Percentiles rank a stretch among this genome's conserved stretches.
phyloP scores from a whole-genome alignment of 495 filamentous ascomycete species.

The Oidiodendron maius region DNA sequence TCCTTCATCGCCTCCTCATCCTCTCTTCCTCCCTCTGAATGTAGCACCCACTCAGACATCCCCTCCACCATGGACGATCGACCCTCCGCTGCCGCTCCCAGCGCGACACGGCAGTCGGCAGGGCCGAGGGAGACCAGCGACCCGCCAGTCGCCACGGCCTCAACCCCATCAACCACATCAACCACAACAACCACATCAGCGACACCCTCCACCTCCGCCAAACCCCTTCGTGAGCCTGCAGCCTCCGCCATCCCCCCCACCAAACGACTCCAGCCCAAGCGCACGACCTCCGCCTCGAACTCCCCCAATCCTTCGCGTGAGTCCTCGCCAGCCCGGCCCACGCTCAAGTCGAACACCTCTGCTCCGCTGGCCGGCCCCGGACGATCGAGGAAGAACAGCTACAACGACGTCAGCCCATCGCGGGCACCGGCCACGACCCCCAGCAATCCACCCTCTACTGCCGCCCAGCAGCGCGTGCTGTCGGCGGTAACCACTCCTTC shows the following conservation, averaged over 20 bases:
- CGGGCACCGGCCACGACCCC: slow-evolving; percentile 44
- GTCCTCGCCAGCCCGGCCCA: slow-evolving; percentile 39
- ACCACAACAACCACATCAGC: slow-evolving; percentile 4
- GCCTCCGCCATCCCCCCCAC: slow-evolving; percentile 17
- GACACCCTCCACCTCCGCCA: slow-evolving; percentile 11
- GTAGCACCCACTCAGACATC: too few species aligned
- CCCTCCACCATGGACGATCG: background rate
- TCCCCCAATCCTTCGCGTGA: slow-evolving; percentile 45
- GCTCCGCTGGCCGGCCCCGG: slow-evolving; percentile 29
- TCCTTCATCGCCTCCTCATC: too few species aligned
- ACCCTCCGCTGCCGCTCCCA: slow-evolving; percentile 2
- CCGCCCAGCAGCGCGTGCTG: slow-evolving; percentile 57
- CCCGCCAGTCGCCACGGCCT: background rate
- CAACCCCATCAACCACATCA: too few species aligned
- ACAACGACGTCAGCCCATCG: slow-evolving; percentile 62
- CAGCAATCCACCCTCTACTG: slow-evolving; percentile 46
- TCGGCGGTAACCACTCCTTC: slow-evolving; percentile 57
- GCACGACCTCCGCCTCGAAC: slow-evolving; percentile 34
- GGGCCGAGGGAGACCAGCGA: slow-evolving; percentile 4
- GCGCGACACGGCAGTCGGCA: slow-evolving; percentile 2
- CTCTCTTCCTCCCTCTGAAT: too few species aligned
- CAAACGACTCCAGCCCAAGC: slow-evolving; percentile 15
- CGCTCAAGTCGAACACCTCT: slow-evolving; percentile 20
- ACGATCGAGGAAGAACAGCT: slow-evolving; percentile 62
- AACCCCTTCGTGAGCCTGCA: slow-evolving; percentile 15